Evolutionary conservation across 2,329 filamentous ascomycete species (phyloP), one percentile per base, ranked within the genome.

Genomic region (Colletotrichum endophyticum): DNA sequence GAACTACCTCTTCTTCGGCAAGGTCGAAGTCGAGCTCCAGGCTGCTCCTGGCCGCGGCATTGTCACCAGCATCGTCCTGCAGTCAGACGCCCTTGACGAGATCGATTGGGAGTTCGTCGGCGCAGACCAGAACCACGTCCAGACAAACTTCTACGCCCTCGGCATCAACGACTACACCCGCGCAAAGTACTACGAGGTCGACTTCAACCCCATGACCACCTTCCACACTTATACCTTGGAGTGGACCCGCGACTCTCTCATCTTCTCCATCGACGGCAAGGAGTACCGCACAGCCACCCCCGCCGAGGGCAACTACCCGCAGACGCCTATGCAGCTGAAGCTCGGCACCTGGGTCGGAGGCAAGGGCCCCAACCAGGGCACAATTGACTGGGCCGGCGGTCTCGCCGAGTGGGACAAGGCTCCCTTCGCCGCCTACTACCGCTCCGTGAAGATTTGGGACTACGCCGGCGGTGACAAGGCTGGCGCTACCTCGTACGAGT

Each of bases 311-410:
- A 88, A 87, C 82, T 95, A 89, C 84, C 94, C 94, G 3, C 94
- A 95, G 84, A 94, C 92, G 1, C 94, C 94, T 12, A 93, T 93
- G 90, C 89, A 90, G 72, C 82, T 94, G 80, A 92, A 92, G 86
- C 85, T 94, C 66, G 91, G 92, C 67, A 89, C 89, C 78, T 92
- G 90, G 87, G 84, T 89, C 61, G 89, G 85, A 27, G 90, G 89
- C 79, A 85, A 87, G 70, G 83, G 85, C 72, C 83, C 87, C 49
- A 83, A 88, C n/a, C 76, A 85, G 77, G 92, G 93, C 64, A 94
- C 92, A 28, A 88, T 93, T 73, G 82, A 91, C 71, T 95, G 93
- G 94, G 93, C 93, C 62, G 93, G 93, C 64, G 93, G 94, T 73
- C 69, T 83, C 22, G 83, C 84, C 3, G 78, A 84, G 66, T 85